Evolutionary conservation across 768 basidiomycete species (phyloP).

Genomic region (Scleroderma bovista): DNA sequence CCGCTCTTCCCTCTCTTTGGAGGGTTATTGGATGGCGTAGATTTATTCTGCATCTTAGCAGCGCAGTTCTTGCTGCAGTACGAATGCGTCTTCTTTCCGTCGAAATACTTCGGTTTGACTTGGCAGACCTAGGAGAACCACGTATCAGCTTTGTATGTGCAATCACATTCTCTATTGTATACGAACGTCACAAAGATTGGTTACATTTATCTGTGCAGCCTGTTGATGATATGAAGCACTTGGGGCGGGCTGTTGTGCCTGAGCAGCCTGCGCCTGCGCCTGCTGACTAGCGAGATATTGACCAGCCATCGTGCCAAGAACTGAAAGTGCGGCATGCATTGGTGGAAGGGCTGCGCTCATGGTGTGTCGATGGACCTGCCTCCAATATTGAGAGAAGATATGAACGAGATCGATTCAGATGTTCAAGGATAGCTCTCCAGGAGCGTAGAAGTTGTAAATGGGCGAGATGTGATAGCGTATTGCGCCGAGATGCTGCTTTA

Average conservation of each 20-base stretch:
- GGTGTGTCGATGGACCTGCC: constrained; percentile 10
- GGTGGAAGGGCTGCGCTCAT: constrained; percentile 28
- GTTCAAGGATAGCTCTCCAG: constrained; percentile 23
- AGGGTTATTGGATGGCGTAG: constrained; percentile 14
- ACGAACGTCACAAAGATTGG: constrained; percentile 49
- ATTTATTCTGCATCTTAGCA: constrained; percentile 38
- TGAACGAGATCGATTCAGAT: constrained; percentile 3
- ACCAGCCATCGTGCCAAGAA: constrained; percentile 31
- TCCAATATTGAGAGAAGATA: constrained; percentile 7
- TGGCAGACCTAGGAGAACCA: constrained; percentile 43
- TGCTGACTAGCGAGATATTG: constrained; percentile 27
- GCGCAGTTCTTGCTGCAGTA: constrained; percentile 57
- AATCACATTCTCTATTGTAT: not conserved
- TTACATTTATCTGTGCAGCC: constrained; percentile 18
- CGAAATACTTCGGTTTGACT: constrained; percentile 48
- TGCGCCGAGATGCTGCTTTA: constrained; percentile 17
- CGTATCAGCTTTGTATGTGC: constrained; percentile 2
- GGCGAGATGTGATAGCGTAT: constrained; percentile 23
- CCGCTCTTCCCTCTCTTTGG: constrained; percentile 22
- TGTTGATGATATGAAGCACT: constrained; percentile 11
- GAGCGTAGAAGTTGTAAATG: constrained; percentile 27
- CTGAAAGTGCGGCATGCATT: constrained; percentile 32
- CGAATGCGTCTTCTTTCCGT: constrained; percentile 49
- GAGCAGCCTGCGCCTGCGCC: constrained; percentile 22
- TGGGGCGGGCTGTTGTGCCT: constrained; percentile 17